Conservation (phyloP, 225 moss, liverwort and hornwort species). For the Physcomitrellopsis africana region DNA sequence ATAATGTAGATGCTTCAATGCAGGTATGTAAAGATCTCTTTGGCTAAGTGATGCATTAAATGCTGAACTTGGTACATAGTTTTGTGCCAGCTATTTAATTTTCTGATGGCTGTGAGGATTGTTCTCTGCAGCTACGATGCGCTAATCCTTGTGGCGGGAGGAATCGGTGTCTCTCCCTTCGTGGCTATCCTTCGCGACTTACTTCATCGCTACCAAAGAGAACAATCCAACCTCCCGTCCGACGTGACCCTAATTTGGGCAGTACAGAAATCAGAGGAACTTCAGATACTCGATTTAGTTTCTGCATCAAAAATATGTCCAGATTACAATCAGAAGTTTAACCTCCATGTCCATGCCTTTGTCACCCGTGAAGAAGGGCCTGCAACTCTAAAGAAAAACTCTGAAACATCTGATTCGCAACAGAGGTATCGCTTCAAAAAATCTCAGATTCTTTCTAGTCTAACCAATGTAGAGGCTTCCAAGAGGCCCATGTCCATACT, state of each 20-base stretch:
- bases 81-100: too few relatives aligned
- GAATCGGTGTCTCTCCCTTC: slow-evolving; percentile 93
- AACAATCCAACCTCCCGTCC: slow-evolving; percentile 64
- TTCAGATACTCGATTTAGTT: slow-evolving; percentile 65
- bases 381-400: slow-evolving; percentile 31
- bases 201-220: slow-evolving; percentile 68
- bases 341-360: slow-evolving; percentile 64
- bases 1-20: too few relatives aligned
- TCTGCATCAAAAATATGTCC: slow-evolving; percentile 69
- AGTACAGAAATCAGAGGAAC: slow-evolving; percentile 74
- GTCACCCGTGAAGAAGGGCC: slow-evolving; percentile 75
- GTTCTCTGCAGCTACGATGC: slow-evolving; percentile 74
- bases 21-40: too few relatives aligned
- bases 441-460: slow-evolving; percentile 37
- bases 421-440: slow-evolving; percentile 37
- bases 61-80: too few relatives aligned
- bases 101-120: background rate
- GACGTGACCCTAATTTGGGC: slow-evolving; percentile 93
- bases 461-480: slow-evolving; percentile 44
- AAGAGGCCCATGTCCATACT: slow-evolving; percentile 64
- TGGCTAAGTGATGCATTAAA: too few relatives aligned
- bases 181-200: slow-evolving; percentile 87
- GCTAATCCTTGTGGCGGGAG: slow-evolving; percentile 90
- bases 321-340: slow-evolving; percentile 59
- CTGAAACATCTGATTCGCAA: slow-evolving; percentile 39